phyloP scores from a whole-genome alignment of 1,139 yeast genomes.

The Sugiyamaella paludigena region DNA sequence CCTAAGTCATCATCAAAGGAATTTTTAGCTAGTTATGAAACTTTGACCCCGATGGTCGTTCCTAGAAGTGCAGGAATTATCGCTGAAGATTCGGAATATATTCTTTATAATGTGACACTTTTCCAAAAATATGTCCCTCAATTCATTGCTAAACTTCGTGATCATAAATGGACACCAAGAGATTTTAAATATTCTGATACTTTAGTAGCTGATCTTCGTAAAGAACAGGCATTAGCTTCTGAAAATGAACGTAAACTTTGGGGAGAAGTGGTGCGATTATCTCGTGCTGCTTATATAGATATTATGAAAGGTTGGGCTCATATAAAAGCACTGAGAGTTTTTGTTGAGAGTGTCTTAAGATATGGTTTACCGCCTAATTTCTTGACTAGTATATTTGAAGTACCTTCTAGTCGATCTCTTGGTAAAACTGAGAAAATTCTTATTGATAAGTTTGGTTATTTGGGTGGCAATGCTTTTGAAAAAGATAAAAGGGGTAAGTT shows the following conservation, averaged over 20 bases:
- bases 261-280: constrained; percentile 75
- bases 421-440: constrained; percentile 66
- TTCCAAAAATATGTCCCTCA: constrained; percentile 78
- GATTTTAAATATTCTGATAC: constrained; percentile 88
- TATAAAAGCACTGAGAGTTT: constrained; percentile 63
- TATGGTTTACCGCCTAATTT: constrained; percentile 96
- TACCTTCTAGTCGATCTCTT: constrained; percentile 35
- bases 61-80: constrained; percentile 81
- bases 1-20: constrained; percentile 57
- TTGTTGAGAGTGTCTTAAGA: constrained; percentile 74
- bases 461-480: constrained; percentile 83
- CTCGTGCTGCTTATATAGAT: constrained; percentile 85
- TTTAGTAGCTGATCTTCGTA: constrained; percentile 62
- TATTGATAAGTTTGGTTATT: constrained; percentile 72
- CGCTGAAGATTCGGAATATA: constrained; percentile 69
- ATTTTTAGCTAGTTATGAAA: constrained; percentile 70
- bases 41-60: constrained; percentile 75
- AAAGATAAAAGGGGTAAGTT: constrained; percentile 64
- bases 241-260: constrained; percentile 71
- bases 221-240: constrained; percentile 74
- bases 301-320: constrained; percentile 85
- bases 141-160: constrained; percentile 71
- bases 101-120: constrained; percentile 72
- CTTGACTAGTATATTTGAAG: constrained; percentile 55
- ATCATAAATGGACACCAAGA: constrained; percentile 87